Percentiles rank a stretch among this genome's conserved stretches.
Conservation (phyloP, 805 yeast genomes). For the Clavispora santaluciae region DNA sequence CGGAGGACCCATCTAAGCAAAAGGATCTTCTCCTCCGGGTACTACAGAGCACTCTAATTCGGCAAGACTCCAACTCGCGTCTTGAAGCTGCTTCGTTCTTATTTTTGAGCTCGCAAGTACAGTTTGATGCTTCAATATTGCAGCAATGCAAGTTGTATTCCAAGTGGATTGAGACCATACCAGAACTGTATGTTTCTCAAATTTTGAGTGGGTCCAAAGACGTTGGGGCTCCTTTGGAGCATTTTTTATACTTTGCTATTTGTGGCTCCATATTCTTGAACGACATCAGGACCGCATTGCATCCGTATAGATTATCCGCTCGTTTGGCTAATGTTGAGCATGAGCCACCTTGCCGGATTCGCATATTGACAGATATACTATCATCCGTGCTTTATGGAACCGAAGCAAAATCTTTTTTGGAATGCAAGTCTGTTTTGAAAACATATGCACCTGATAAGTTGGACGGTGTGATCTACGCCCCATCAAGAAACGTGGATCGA, state of each 20-base stretch:
- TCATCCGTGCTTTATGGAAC: background rate
- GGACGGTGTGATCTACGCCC: background rate
- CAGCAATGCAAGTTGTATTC: conserved; percentile 6
- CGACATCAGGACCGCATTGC: background rate
- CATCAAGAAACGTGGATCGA: background rate
- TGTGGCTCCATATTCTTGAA: background rate
- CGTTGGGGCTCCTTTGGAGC: conserved; percentile 22
- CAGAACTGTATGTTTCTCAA: conserved; percentile 21
- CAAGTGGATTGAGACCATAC: conserved; percentile 21
- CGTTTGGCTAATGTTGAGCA: background rate
- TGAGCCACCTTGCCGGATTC: background rate
- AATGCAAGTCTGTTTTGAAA: background rate
- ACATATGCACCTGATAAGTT: background rate
- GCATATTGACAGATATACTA: background rate
- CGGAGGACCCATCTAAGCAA: conserved; percentile 19
- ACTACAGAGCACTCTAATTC: conserved; percentile 18
- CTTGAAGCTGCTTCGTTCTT: conserved; percentile 12
- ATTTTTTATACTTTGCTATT: conserved; percentile 5
- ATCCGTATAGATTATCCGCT: background rate
- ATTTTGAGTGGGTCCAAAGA: background rate
- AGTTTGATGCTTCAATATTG: conserved; percentile 2
- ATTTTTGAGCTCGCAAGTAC: conserved; percentile 12
- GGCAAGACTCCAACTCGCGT: conserved; percentile 11
- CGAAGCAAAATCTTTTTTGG: background rate
- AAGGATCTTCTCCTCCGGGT: conserved; percentile 23